phyloP scores from a whole-genome alignment of 768 basidiomycete genomes.

The Lepiota venenata region DNA sequence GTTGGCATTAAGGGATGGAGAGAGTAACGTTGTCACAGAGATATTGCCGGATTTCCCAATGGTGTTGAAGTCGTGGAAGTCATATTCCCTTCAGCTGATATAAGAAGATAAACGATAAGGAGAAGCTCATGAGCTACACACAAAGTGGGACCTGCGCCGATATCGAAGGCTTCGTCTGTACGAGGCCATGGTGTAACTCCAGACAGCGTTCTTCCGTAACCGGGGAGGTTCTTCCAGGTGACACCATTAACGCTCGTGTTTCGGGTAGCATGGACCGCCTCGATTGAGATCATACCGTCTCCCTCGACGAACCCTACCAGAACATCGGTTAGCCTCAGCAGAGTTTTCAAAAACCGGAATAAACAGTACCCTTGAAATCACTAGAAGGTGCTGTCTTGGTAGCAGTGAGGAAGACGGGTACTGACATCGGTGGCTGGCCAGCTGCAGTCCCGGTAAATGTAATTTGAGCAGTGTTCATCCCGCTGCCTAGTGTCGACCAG shows the following conservation, averaged over 20 bases:
- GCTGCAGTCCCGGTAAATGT: slow-evolving; percentile 41
- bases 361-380: slow-evolving; percentile 42
- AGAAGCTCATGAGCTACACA: slow-evolving; percentile 22
- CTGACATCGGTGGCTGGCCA: slow-evolving; percentile 32
- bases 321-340: not conserved
- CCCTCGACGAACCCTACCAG: slow-evolving; percentile 55
- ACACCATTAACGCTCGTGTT: slow-evolving; percentile 47
- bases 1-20: slow-evolving; percentile 51
- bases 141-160: slow-evolving; percentile 60
- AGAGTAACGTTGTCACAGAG: slow-evolving; percentile 41
- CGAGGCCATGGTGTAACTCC: slow-evolving; percentile 59
- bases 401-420: slow-evolving; percentile 29
- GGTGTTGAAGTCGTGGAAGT: slow-evolving; percentile 58
- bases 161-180: slow-evolving; percentile 50
- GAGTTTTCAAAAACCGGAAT: not conserved
- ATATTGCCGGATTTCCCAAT: slow-evolving; percentile 37
- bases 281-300: slow-evolving; percentile 58
- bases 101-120: not conserved
- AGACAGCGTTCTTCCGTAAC: slow-evolving; percentile 55
- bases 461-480: slow-evolving; percentile 33
- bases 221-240: slow-evolving; percentile 55
- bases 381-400: slow-evolving; percentile 32
- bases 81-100: slow-evolving; percentile 45
- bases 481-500: slow-evolving; percentile 46
- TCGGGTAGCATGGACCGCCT: slow-evolving; percentile 55